Base-by-base conservation (phyloP, 345 rosid genomes). In the Populus ilicifolia region DNA sequence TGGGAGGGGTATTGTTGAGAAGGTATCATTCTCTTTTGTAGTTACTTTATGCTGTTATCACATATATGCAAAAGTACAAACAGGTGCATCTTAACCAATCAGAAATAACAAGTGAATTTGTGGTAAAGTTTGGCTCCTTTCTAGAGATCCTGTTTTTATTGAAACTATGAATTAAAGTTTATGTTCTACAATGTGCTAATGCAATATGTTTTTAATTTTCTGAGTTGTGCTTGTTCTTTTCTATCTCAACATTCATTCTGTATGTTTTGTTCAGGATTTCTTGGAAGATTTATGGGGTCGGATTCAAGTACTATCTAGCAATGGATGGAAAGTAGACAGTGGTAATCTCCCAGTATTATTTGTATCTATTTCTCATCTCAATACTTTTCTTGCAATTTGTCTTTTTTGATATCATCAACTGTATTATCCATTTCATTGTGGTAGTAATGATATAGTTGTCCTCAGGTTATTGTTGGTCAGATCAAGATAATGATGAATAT, bases 271-370 rank as follows among this genome's bases (percentile, higher is more conserved):
- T 78, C 87, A 96, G 99, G 98, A 94, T 85, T 92, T 94, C 77
- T 85, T 96, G 91, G 99, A 96, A 88, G 99, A 92, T 86, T 80
- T 94, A 46, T 94, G 91, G 94, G 89, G 69, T 78, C 88, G 96
- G 74, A 86, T 89, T 85, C 97, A 94, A 80, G 83, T 76, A 69
- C 86, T 90, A 62, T 93, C 91, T 77, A 85, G 81, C 80, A 89
- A 82, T 83, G 98, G 97, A 80, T 96, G 99, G 99, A 96, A 91
- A 84, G 81, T 92, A 74, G 94, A 92, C 62, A 96, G 99, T 83
- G 98, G 98, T 91, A 88, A 81, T 65, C 48, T 80, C 43, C 27
- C 50, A 25, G 38, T 69, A 36, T 61, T 69, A 5, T 30, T 76
- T 61, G 63, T 14, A 21, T 13, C 8, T n/a, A 13, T 9, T 33